These are phyloP conservation scores for Orbilia ellipsospora DNA, from an alignment of 2,329 filamentous ascomycete species.

Conservation along the genomic window DNA sequence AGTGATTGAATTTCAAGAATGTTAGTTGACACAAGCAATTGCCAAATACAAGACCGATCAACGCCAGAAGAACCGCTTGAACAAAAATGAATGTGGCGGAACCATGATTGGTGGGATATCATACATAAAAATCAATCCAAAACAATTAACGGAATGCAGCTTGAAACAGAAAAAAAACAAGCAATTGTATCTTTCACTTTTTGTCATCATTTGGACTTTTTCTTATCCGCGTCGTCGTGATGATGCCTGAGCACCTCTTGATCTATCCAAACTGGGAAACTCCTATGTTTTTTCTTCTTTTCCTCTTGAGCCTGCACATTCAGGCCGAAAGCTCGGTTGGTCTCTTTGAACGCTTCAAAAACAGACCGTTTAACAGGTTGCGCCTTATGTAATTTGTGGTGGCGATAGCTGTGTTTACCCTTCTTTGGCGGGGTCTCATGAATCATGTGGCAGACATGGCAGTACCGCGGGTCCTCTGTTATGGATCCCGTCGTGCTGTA, in stretches of 20 bases:
- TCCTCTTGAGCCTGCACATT: constrained; percentile 27
- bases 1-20: too few species aligned
- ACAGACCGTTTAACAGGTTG: constrained; percentile 33
- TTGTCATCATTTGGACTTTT: constrained; percentile 28
- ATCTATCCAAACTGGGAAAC: constrained; percentile 41
- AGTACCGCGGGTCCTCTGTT: constrained; percentile 45
- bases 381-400: constrained; percentile 39
- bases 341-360: constrained; percentile 50
- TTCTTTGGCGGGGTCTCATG: constrained; percentile 34
- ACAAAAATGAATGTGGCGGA: constrained; percentile 7
- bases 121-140: background rate
- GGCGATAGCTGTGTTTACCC: constrained; percentile 39
- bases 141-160: background rate
- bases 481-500: constrained; percentile 31
- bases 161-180: constrained; percentile 6
- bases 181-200: background rate
- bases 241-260: constrained; percentile 28
- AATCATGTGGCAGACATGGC: constrained; percentile 49
- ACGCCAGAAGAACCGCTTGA: constrained; percentile 1
- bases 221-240: constrained; percentile 12
- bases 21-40: background rate
- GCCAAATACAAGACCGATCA: constrained; percentile 18
- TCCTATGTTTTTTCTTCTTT: constrained; percentile 46
- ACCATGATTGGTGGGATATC: background rate
- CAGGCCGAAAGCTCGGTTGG: constrained; percentile 36